These are phyloP conservation scores for Butyriboletus loyo DNA, from an alignment of 768 basidiomycete genomes.

Conservation along the genomic window DNA sequence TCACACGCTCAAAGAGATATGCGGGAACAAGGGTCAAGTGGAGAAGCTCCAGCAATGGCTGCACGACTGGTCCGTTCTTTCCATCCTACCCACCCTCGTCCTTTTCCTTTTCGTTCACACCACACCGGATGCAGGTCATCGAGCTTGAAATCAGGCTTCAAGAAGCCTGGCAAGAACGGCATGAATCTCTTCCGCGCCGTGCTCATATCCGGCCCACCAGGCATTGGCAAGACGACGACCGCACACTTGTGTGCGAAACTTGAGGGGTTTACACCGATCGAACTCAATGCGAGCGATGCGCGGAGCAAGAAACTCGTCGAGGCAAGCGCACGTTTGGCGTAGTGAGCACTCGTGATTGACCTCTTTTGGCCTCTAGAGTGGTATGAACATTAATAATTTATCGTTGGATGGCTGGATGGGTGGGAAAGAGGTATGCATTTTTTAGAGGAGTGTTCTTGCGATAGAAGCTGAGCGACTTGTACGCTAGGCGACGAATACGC, in stretches of 20 bases:
- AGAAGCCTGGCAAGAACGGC: constrained; percentile 89
- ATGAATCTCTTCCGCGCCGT: constrained; percentile 87
- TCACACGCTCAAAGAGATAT: constrained; percentile 80
- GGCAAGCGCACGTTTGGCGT: constrained; percentile 37
- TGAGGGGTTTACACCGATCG: constrained; percentile 90
- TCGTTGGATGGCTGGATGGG: constrained; percentile 85
- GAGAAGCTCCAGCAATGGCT: constrained; percentile 90
- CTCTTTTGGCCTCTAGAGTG: constrained; percentile 49
- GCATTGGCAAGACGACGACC: constrained; percentile 96
- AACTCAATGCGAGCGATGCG: constrained; percentile 94
- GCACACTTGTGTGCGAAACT: constrained; percentile 90
- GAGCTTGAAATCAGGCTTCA: constrained; percentile 75
- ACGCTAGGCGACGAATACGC: constrained; percentile 54
- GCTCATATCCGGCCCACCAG: constrained; percentile 90
- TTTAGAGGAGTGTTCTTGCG: not conserved
- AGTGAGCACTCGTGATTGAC: not conserved
- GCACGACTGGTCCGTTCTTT: constrained; percentile 67
- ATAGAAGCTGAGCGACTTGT: not conserved
- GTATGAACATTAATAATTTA: constrained; percentile 86
- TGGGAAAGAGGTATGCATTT: constrained; percentile 49
- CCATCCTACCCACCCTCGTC: too few species aligned
- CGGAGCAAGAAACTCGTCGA: constrained; percentile 97
- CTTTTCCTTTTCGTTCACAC: not conserved
- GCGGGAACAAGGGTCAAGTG: constrained; percentile 90
- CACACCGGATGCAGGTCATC: constrained; percentile 51